Conservation (phyloP, 306 rosid genomes). For the Ormosia semicastrata region DNA sequence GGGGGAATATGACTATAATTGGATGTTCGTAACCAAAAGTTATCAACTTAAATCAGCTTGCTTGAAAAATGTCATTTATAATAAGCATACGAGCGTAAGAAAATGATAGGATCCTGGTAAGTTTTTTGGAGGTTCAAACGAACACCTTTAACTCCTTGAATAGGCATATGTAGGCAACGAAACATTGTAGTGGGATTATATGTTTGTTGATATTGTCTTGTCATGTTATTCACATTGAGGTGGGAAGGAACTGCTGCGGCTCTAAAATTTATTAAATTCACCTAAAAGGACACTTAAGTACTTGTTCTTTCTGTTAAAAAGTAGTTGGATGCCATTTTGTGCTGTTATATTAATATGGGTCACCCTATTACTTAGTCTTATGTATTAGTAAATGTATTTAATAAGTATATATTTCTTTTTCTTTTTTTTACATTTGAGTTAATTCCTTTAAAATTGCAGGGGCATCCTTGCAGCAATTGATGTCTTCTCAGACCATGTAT, state of each 20-base stretch:
- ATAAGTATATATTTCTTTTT: not conserved
- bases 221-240: not conserved
- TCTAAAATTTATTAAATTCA: not conserved
- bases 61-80: not conserved
- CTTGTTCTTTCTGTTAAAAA: not conserved
- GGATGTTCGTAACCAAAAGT: not conserved
- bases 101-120: not conserved
- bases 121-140: not conserved
- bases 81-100: not conserved
- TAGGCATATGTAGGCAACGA: not conserved
- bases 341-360: not conserved
- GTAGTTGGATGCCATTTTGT: slow-evolving; percentile 9
- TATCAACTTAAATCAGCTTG: not conserved
- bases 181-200: not conserved
- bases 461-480: slow-evolving; percentile 95
- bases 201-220: slow-evolving; percentile 6
- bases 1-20: not conserved
- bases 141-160: not conserved
- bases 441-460: slow-evolving; percentile 49
- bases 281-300: not conserved
- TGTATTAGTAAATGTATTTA: not conserved
- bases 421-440: slow-evolving; percentile 8
- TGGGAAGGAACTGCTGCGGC: not conserved
- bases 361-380: not conserved
- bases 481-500: slow-evolving; percentile 69